Base-by-base conservation (phyloP, 2,329 filamentous ascomycete genomes). In the Talaromyces islandicus region DNA sequence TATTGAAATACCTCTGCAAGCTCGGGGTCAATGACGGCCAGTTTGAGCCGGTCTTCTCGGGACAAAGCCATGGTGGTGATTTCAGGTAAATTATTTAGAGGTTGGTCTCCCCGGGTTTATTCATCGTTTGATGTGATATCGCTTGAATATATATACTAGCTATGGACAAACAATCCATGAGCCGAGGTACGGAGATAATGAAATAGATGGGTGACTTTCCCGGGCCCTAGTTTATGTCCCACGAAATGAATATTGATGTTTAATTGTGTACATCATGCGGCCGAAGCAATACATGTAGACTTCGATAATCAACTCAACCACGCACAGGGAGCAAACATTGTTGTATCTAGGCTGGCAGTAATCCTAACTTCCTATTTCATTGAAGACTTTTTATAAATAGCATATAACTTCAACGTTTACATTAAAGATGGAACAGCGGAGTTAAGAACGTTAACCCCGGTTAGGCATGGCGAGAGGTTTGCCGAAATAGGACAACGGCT, bases 11-110 rank as follows among this genome's bases (percentile, higher is more conserved):
- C 68, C 59, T 65, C 64, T 52, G 67, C 66, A 21, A 71, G 60
- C 50, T 71, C 69, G n/a, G 67, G 67, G 54, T 71, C 68, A 27
- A 70, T 67, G 50, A 66, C 58, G 27, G 65, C 68, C 12, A 72
- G 62, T 51, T 66, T 63, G 19, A 68, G 62, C 35, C 70, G 60
- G 56, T 64, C 66, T 53, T 71, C 68, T 6, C 59, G 54, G 25
- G 48, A 53, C 4, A 57, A 27, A 29, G 48, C 32, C 59, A 60
- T 60, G 35, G 35, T 38, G 35, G 35, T 38, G 35, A 30, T 30
- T 10, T 6, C 3, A 14, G 1, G 14, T n/a, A n/a, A 14, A 38
- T 7, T 4, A n/a, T 5, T 17, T 38, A 0, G 7, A 7, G 7
- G 1, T 2, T 38, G 17, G 17, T 35, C 6, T 38, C 35, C 14